Evolutionary conservation across 768 basidiomycete genomes (phyloP).

Genomic region (Galerina sulciceps): DNA sequence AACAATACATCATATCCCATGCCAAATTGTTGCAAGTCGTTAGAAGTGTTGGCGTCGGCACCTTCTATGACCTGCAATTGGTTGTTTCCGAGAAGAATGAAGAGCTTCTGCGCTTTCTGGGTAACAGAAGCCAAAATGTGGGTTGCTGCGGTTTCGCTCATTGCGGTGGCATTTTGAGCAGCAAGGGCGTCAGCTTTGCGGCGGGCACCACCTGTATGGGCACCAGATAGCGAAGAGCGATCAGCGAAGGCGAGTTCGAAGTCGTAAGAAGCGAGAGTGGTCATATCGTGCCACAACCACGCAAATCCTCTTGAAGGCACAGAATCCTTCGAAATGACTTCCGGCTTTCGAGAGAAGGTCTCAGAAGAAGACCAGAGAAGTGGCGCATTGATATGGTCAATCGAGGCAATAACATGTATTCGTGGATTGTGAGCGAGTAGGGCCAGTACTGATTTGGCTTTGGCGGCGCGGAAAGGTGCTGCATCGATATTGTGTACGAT

Average conservation of each 20-base stretch:
- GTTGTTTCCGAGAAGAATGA: slow-evolving; percentile 66
- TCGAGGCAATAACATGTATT: slow-evolving; percentile 83
- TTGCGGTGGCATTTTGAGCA: slow-evolving; percentile 40
- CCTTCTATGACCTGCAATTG: slow-evolving; percentile 70
- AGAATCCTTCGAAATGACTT: slow-evolving; percentile 10
- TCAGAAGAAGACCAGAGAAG: slow-evolving; percentile 84
- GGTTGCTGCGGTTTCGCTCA: slow-evolving; percentile 78
- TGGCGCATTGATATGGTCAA: slow-evolving; percentile 87
- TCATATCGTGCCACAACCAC: slow-evolving; percentile 91
- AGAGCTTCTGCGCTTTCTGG: slow-evolving; percentile 83
- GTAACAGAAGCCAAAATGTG: slow-evolving; percentile 90
- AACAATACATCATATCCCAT: slow-evolving; percentile 73
- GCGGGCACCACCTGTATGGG: slow-evolving; percentile 43
- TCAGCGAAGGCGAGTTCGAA: slow-evolving; percentile 73
- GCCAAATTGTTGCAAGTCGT: slow-evolving; percentile 57
- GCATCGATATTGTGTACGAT: slow-evolving; percentile 91
- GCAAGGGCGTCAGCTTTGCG: slow-evolving; percentile 34
- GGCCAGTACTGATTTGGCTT: slow-evolving; percentile 68
- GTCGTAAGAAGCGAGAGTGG: slow-evolving; percentile 84
- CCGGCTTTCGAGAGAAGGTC: slow-evolving; percentile 54
- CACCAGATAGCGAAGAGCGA: slow-evolving; percentile 63
- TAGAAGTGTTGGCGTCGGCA: slow-evolving; percentile 30
- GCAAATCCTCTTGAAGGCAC: slow-evolving; percentile 55
- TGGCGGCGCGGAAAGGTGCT: slow-evolving; percentile 63
- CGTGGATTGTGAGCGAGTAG: slow-evolving; percentile 73